phyloP scores from a whole-genome alignment of 2,329 filamentous ascomycete species.

The Hypoxylon sp. region DNA sequence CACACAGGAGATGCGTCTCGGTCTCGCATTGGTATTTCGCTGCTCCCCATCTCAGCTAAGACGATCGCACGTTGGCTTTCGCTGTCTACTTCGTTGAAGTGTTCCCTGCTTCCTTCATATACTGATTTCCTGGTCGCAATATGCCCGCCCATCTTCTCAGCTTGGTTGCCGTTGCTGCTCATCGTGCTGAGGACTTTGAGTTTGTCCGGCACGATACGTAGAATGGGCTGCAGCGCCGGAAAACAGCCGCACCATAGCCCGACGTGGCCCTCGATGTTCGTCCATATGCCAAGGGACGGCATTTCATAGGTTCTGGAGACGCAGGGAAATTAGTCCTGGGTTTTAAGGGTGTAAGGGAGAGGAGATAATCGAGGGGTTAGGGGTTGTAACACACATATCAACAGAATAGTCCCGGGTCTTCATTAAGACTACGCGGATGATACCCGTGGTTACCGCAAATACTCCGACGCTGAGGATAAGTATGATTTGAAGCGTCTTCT shows the following conservation, averaged over 20 bases:
- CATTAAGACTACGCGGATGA: slow-evolving; percentile 59
- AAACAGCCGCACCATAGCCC: slow-evolving; percentile 62
- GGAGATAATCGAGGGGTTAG: neutral
- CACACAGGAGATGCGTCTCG: slow-evolving; percentile 14
- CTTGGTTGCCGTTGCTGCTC: slow-evolving; percentile 8
- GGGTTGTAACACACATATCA: slow-evolving; percentile 53
- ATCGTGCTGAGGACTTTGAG: slow-evolving; percentile 48
- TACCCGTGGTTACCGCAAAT: slow-evolving; percentile 57
- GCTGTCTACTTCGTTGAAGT: slow-evolving; percentile 7
- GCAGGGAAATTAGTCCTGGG: slow-evolving; percentile 6
- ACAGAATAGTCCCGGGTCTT: slow-evolving; percentile 50
- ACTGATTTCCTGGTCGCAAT: slow-evolving; percentile 5
- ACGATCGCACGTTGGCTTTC: slow-evolving; percentile 37
- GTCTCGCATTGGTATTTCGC: slow-evolving; percentile 11
- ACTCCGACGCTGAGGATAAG: slow-evolving; percentile 58
- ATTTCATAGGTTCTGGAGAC: slow-evolving; percentile 57
- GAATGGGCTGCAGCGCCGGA: slow-evolving; percentile 58
- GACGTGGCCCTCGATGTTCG: slow-evolving; percentile 59
- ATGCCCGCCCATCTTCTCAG: neutral
- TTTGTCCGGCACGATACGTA: slow-evolving; percentile 52
- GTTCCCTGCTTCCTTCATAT: slow-evolving; percentile 1
- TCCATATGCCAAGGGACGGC: slow-evolving; percentile 57
- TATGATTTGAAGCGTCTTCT: slow-evolving; percentile 55
- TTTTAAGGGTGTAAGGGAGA: slow-evolving; percentile 1
- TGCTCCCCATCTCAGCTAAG: slow-evolving; percentile 19